phyloP scores from a whole-genome alignment of 2,329 filamentous ascomycete species.

The Teratosphaeria pseudoeucalypti region DNA sequence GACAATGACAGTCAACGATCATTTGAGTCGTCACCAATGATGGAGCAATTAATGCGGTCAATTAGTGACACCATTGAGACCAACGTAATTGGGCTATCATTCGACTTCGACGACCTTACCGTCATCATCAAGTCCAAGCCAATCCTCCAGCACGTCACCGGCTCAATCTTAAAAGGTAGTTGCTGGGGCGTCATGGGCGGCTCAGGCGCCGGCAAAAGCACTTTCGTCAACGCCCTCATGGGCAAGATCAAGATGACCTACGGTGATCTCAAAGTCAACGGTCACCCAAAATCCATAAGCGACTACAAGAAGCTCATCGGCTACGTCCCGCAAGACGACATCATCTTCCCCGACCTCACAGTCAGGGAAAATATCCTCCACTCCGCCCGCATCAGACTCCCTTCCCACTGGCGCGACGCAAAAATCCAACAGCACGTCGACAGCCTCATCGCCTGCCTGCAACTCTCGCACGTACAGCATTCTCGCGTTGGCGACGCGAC shows the following conservation, averaged over 20 bases:
- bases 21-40: slow-evolving; percentile 27
- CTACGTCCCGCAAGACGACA: slow-evolving; percentile 53
- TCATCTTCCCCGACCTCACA: slow-evolving; percentile 49
- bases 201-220: slow-evolving; percentile 50
- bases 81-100: slow-evolving; percentile 43
- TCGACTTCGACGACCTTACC: slow-evolving; percentile 41
- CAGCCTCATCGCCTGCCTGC: slow-evolving; percentile 45
- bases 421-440: slow-evolving; percentile 47
- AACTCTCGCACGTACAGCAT: slow-evolving; percentile 42
- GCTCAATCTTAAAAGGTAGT: slow-evolving; percentile 43
- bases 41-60: slow-evolving; percentile 43
- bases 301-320: slow-evolving; percentile 51
- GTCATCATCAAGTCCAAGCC: slow-evolving; percentile 20
- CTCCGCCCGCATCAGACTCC: slow-evolving; percentile 45
- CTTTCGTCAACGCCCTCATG: slow-evolving; percentile 52
- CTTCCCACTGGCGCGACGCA: slow-evolving; percentile 39
- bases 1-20: slow-evolving; percentile 10
- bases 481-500: slow-evolving; percentile 43
- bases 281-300: slow-evolving; percentile 32
- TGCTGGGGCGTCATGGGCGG: slow-evolving; percentile 52
- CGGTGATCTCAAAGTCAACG: slow-evolving; percentile 45
- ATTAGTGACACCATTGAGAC: slow-evolving; percentile 44
- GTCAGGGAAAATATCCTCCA: slow-evolving; percentile 54
- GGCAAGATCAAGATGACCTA: slow-evolving; percentile 43
- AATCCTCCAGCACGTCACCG: slow-evolving; percentile 45